A percentile compares a stretch with the other conserved stretches of the same genome.
Conservation (phyloP, 208 protist species). For the Borovskyia barvae region DNA sequence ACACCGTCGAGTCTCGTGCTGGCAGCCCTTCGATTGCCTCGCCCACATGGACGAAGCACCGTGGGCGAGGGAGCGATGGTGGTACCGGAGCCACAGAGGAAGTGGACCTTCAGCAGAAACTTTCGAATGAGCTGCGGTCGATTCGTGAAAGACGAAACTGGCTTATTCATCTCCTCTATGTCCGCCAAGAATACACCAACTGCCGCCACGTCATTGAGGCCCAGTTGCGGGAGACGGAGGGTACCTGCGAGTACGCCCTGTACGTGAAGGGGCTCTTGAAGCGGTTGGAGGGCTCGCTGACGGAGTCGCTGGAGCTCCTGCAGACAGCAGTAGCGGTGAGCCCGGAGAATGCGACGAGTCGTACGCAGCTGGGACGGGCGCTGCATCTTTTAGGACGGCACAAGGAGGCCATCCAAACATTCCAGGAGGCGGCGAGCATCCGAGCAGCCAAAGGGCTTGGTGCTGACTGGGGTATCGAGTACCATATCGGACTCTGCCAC, state of each 20-base stretch:
- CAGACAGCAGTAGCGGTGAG: conserved; percentile 88
- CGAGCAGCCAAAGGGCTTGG: conserved; percentile 28
- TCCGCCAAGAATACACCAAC: conserved; percentile 85
- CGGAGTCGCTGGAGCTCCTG: conserved; percentile 94
- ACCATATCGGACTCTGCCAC: conserved; percentile 93
- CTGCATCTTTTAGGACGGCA: conserved; percentile 92
- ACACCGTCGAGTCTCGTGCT: too few species aligned
- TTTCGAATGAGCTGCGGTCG: conserved; percentile 23
- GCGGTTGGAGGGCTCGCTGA: conserved; percentile 88
- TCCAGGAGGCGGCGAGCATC: conserved; percentile 76
- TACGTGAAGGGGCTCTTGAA: conserved; percentile 94
- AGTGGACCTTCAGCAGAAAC: conserved; percentile 9
- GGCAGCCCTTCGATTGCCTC: too few species aligned
- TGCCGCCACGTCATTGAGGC: conserved; percentile 89
- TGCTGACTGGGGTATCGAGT: conserved; percentile 91
- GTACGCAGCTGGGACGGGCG: conserved; percentile 93
- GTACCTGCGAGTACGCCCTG: conserved; percentile 88
- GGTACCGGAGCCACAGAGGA: too few species aligned
- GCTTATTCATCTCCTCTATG: conserved; percentile 93
- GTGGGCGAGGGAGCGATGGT: too few species aligned
- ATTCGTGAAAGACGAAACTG: conserved; percentile 91
- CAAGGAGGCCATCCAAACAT: conserved; percentile 87
- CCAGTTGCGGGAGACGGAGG: conserved; percentile 75
- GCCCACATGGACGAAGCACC: too few species aligned
- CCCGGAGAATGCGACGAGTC: conserved; percentile 82